Conservation (phyloP, 192 early-diverging fungal species). For the Linnemannia zychae region DNA sequence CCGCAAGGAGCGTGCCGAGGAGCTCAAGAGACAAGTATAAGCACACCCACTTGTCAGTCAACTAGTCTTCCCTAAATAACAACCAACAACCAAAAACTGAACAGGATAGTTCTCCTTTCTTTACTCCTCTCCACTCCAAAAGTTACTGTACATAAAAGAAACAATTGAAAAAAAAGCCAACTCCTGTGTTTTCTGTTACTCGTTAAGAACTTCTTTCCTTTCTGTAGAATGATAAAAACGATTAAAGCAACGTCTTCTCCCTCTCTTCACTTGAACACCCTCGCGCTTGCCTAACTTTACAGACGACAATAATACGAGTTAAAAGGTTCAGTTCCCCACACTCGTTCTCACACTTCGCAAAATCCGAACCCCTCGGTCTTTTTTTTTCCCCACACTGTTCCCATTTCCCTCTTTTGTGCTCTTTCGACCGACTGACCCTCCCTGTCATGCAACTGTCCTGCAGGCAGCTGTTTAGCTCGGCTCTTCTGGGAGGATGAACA, state of each 20-base stretch:
- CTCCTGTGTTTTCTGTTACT: not conserved
- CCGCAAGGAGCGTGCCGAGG: constrained; percentile 30
- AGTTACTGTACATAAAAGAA: constrained; percentile 31
- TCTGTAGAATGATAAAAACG: constrained; percentile 7
- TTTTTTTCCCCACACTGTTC: constrained; percentile 4
- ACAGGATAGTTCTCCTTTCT: not conserved
- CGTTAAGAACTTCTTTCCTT: not conserved
- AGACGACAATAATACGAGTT: not conserved
- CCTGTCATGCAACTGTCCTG: not conserved
- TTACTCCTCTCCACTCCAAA: constrained; percentile 36
- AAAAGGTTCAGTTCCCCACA: not conserved
- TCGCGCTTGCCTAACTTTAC: not conserved
- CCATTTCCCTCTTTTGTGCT: not conserved
- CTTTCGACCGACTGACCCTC: not conserved
- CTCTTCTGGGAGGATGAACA: not conserved
- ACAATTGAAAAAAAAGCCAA: constrained; percentile 6
- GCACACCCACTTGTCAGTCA: not conserved
- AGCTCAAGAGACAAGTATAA: constrained; percentile 34
- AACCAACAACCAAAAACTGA: not conserved
- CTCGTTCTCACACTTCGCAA: not conserved
- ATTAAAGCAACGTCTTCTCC: not conserved
- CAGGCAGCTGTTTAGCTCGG: not conserved
- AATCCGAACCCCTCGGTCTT: constrained; percentile 3
- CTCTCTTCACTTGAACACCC: not conserved
- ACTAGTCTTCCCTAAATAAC: not conserved